Base-by-base conservation (phyloP, 805 yeast genomes). In the Candida montana region DNA sequence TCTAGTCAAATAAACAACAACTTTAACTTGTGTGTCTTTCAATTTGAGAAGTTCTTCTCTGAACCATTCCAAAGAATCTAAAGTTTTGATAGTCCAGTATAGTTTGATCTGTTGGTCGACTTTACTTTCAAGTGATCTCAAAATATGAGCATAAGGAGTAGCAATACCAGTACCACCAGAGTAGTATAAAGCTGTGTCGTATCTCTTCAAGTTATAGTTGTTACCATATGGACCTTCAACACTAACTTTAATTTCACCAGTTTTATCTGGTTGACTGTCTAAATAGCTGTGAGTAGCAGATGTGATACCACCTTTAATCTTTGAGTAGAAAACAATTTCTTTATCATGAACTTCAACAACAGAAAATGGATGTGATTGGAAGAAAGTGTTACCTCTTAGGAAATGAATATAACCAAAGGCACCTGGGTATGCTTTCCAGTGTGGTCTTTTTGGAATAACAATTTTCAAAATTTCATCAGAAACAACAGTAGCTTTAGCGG, bases 341-440 rank as follows among this genome's bases (percentile, higher is more conserved):
- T 62, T 61, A 29, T 63, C 64, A 39, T 54, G 55, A 5, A 70
- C 58, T 40, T 70, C 70, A 33, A 74, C 66, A 20, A 75, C 61
- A 4, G 91, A 79, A 61, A 85, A 83, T 12, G 91, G 91, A 56
- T 83, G 88, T 7, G 82, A 75, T 57, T 83, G 87, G 77, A 80
- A 80, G 58, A 81, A 77, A 30, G 72, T 62, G 2, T 62, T 54
- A 19, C 72, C 65, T 32, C 72, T 63, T 40, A 80, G 48, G 57
- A 80, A 78, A 59, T 80, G 74, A 33, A 84, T 59, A 53, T 69
- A 83, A 3, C 74, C 77, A 54, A 61, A 77, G n/a, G 74, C 64
- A 40, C 85, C 83, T 7, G 88, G 81, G 42, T 50, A 60, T 15
- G 72, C 61, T 28, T 64, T 67, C 75, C 82, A 78, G 41, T 54